Conservation (phyloP, 768 basidiomycete species). For the Lactarius sanguifluus region DNA sequence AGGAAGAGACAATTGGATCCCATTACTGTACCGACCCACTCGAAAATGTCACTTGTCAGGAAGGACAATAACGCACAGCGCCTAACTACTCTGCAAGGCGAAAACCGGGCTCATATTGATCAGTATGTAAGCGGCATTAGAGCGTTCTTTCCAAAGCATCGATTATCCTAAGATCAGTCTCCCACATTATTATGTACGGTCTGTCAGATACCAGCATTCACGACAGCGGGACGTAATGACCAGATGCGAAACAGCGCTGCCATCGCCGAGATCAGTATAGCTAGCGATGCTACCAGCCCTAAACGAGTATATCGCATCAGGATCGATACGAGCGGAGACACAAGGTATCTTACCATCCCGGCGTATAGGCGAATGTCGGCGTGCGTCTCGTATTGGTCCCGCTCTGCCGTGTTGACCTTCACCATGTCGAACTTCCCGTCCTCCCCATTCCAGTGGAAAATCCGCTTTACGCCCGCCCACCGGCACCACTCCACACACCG, state of each 20-base stretch:
- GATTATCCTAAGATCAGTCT: not conserved
- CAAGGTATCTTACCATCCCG: constrained; percentile 43
- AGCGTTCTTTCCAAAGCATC: not conserved
- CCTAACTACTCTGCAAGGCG: not conserved
- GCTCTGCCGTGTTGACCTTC: constrained; percentile 45
- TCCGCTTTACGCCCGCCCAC: constrained; percentile 57
- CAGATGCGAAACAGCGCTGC: not conserved
- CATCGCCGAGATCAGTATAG: not conserved
- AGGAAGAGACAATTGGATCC: constrained; percentile 8
- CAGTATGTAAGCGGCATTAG: not conserved
- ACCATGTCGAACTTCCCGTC: constrained; percentile 42
- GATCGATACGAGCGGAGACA: not conserved
- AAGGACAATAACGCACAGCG: constrained; percentile 1
- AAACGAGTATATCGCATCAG: not conserved
- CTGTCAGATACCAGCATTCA: not conserved
- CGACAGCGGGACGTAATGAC: not conserved
- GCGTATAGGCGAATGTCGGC: constrained; percentile 45
- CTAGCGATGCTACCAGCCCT: constrained; percentile 19
- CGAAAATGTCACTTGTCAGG: not conserved
- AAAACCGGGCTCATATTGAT: not conserved
- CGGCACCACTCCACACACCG: constrained; percentile 56
- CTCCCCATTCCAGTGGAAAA: constrained; percentile 51
- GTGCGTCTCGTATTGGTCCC: constrained; percentile 47
- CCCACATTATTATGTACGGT: not conserved
- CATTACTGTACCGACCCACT: not conserved